Conservation (phyloP, 768 basidiomycete species). For the Boletus barrowsii region DNA sequence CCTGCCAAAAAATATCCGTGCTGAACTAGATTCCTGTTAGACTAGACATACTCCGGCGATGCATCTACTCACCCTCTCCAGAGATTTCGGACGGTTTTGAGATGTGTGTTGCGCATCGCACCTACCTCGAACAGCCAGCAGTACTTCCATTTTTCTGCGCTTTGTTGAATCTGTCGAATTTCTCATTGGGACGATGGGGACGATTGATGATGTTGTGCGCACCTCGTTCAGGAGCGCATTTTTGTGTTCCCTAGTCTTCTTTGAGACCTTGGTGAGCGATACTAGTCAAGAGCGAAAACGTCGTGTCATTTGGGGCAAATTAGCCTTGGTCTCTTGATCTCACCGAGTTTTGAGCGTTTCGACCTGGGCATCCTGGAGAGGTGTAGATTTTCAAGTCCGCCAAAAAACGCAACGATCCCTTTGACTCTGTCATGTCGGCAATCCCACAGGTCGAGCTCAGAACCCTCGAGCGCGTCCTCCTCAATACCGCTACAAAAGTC, state of each 20-base stretch:
- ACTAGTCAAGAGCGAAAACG: slow-evolving; percentile 46
- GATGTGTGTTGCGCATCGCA: slow-evolving; percentile 89
- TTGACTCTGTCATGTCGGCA: slow-evolving; percentile 28
- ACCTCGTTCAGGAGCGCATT: slow-evolving; percentile 77
- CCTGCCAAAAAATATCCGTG: slow-evolving; percentile 86
- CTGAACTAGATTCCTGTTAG: slow-evolving; percentile 41
- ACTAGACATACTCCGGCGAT: background rate
- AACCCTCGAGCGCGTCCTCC: slow-evolving; percentile 69
- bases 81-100: slow-evolving; percentile 88
- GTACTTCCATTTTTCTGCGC: slow-evolving; percentile 88
- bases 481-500: slow-evolving; percentile 70
- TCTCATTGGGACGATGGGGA: slow-evolving; percentile 4
- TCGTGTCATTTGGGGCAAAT: slow-evolving; percentile 2
- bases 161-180: slow-evolving; percentile 65
- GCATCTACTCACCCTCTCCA: slow-evolving; percentile 79
- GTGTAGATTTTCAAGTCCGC: slow-evolving; percentile 48
- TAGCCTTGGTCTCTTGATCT: slow-evolving; percentile 30
- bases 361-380: slow-evolving; percentile 72
- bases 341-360: slow-evolving; percentile 85
- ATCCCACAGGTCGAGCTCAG: slow-evolving; percentile 54
- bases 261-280: slow-evolving; percentile 89
- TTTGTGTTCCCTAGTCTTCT: slow-evolving; percentile 93
- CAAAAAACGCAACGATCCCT: slow-evolving; percentile 19
- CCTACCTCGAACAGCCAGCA: slow-evolving; percentile 96
- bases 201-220: slow-evolving; percentile 21